Base-by-base conservation (phyloP, 257 asterid genomes). In the Nicotiana tomentosiformis region DNA sequence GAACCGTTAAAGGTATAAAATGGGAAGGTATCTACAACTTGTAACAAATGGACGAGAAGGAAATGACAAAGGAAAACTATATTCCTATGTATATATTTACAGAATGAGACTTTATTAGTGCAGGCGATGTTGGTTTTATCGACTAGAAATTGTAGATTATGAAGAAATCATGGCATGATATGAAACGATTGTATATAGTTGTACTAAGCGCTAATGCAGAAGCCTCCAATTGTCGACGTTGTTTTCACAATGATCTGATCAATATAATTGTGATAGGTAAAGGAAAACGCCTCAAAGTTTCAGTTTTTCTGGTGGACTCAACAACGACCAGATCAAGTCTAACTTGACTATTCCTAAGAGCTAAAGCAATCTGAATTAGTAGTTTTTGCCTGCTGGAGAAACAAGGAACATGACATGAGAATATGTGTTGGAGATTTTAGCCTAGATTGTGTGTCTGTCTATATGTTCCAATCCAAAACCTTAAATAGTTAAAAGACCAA, bases 41-140 rank as follows among this genome's bases (percentile, higher is more conserved):
- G 14, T 7, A 17, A 70, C 55, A 67, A 70, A 58, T 10, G 14
- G 90, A 88, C 93, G 84, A 23, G 33, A 9, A 1, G 55, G 80
- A 88, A 57, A 78, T n/a, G 85, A 51, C 89, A 88, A 86, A 51
- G 10, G 2, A 74, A 80, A 69, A 78, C 74, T 72, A 77, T 83
- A 32, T 65, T 33, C 66, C 58, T 32, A 14, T 72, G 3, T 20
- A 67, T 64, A 39, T 58, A 62, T 53, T 23, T 29, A 33, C 80
- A 56, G 82, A 57, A 60, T 68, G 53, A 49, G 65, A 67, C 81
- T 80, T 85, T 72, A 86, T 84, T 66, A 77, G 74, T 87, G 96
- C 95, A 88, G 94, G 95, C 97, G 89, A 78, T 86, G 86, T 90
- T 87, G 90, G 61, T 89, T 82, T 49, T 82, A 82, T 86, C 94